Evolutionary conservation across 345 rosid genomes (phyloP).

Genomic region (Raphanus sativus): DNA sequence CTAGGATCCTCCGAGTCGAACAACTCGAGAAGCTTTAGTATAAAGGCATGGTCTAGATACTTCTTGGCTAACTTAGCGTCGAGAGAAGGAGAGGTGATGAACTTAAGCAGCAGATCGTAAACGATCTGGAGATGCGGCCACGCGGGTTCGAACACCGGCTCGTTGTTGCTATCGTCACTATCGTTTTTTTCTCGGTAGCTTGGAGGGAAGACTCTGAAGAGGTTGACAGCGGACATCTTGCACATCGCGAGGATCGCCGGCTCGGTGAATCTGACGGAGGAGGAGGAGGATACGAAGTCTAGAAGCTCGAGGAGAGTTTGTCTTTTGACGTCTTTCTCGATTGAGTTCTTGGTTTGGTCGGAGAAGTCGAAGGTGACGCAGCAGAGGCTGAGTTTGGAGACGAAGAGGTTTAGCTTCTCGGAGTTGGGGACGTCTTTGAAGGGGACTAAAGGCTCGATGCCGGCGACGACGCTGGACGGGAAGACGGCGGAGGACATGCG

Average conservation of each 20-base stretch:
- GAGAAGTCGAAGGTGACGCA: background rate
- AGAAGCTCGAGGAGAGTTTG: background rate
- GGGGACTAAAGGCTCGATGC: constrained; percentile 80
- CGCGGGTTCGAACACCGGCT: constrained; percentile 75
- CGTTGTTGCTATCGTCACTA: constrained; percentile 48
- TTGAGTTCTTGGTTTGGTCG: background rate
- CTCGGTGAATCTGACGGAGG: background rate
- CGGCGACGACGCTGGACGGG: constrained; percentile 72
- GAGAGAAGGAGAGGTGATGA: constrained; percentile 64
- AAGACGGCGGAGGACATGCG: constrained; percentile 75
- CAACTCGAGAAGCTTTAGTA: constrained; percentile 73
- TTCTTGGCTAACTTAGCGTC: constrained; percentile 78
- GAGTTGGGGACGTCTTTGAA: constrained; percentile 70
- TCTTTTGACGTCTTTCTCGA: background rate
- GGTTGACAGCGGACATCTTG: background rate
- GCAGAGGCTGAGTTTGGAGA: background rate
- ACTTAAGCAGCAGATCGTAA: constrained; percentile 76
- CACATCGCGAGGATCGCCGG: background rate
- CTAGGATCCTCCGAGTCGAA: constrained; percentile 84
- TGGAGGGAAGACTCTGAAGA: background rate
- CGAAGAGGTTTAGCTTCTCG: constrained; percentile 49
- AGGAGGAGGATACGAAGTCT: background rate
- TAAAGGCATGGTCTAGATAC: constrained; percentile 76
- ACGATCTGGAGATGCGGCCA: constrained; percentile 93
- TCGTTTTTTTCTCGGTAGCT: constrained; percentile 46